A percentile compares a stretch with the other conserved stretches of the same genome.
These are phyloP conservation scores for Ottelia alismoides DNA, from an alignment of 106 monocot genomes.

Conservation along the genomic window DNA sequence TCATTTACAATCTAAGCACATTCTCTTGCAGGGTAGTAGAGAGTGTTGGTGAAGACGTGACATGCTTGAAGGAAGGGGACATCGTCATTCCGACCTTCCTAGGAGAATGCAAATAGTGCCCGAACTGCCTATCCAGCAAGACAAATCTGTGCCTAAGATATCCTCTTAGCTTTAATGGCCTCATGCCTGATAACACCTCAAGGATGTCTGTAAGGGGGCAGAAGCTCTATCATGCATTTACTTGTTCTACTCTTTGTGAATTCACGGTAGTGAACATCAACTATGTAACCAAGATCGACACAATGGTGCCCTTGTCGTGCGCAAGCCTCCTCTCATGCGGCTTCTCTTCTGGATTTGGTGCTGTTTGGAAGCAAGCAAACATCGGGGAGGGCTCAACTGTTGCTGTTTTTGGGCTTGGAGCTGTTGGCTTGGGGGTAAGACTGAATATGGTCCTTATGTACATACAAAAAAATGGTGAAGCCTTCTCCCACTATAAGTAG, in stretches of 20 bases:
- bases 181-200: constrained; percentile 1
- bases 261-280: constrained; percentile 1
- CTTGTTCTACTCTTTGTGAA: constrained; percentile 11
- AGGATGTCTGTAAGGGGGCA: constrained; percentile 8
- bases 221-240: constrained; percentile 8
- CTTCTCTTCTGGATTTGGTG: constrained; percentile 10
- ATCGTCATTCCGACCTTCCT: constrained; percentile 6
- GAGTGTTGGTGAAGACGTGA: constrained; percentile 9
- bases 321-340: constrained; percentile 14
- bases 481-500: too few species aligned
- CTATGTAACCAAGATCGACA: constrained; percentile 5
- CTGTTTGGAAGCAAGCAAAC: constrained; percentile 11
- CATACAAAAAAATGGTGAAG: too few species aligned
- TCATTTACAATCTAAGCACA: too few species aligned
- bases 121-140: constrained; percentile 5
- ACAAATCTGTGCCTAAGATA: constrained; percentile 7
- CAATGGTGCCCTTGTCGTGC: not conserved
- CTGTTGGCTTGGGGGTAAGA: constrained; percentile 12
- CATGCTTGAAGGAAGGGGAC: constrained; percentile 6
- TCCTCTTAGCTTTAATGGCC: not conserved
- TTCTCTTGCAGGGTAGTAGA: constrained; percentile 4
- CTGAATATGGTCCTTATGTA: too few species aligned
- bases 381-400: constrained; percentile 3
- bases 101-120: constrained; percentile 8
- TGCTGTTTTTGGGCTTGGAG: constrained; percentile 9